Percentiles rank a stretch among this genome's conserved stretches.
Evolutionary conservation across 306 rosid species (phyloP).

Genomic region (Calophaca sinica): DNA sequence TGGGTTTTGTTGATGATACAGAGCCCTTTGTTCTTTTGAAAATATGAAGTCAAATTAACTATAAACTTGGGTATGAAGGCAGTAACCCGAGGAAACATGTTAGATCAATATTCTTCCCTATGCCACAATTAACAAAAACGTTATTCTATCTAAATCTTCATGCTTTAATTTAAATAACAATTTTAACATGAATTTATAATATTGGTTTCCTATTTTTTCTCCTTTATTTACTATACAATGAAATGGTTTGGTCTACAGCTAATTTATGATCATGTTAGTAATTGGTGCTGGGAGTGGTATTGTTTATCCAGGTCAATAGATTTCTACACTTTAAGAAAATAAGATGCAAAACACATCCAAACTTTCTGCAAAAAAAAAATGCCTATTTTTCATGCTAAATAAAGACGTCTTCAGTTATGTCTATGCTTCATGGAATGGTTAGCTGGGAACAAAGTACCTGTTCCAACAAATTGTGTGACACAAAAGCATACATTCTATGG

Average conservation of each 20-base stretch:
- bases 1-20: background rate
- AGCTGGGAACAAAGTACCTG: background rate
- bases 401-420: background rate
- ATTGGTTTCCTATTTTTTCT: background rate
- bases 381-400: background rate
- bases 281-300: background rate
- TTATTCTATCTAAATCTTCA: background rate
- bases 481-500: background rate
- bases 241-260: background rate
- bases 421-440: constrained; percentile 2
- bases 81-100: background rate
- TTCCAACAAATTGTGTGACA: background rate
- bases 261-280: background rate
- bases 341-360: background rate
- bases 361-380: background rate
- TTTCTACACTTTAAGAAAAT: background rate
- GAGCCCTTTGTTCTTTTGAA: background rate
- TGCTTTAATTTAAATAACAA: background rate
- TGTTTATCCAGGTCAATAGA: background rate
- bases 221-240: background rate
- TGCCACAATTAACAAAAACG: background rate
- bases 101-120: background rate
- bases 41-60: background rate
- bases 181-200: background rate
- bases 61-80: background rate